Conservation (phyloP, 2,329 filamentous ascomycete genomes). For the Botrytis pseudocinerea region DNA sequence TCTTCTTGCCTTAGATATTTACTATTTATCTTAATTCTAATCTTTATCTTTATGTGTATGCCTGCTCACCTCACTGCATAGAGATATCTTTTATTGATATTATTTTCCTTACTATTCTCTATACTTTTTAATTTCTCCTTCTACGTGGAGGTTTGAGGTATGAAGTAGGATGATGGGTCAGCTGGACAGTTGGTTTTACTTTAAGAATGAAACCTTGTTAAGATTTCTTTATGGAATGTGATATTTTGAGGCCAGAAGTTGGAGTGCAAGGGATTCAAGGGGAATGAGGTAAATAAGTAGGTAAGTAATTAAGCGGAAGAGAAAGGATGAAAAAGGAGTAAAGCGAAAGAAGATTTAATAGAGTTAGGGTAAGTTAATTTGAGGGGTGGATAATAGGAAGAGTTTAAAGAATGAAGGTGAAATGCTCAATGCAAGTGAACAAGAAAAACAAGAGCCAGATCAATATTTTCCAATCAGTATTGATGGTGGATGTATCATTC, state of each 20-base stretch:
- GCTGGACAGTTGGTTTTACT: background rate
- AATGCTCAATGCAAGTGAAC: background rate
- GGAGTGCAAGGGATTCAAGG: background rate
- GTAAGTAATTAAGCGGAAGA: background rate
- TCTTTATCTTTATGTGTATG: no score
- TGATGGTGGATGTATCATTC: background rate
- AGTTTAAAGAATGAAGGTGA: background rate
- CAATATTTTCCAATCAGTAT: background rate
- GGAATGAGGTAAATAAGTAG: fast-evolving
- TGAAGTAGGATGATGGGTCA: background rate
- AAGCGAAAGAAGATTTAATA: background rate
- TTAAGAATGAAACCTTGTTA: background rate
- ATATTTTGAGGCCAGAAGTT: background rate
- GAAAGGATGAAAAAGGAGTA: background rate
- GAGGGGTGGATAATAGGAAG: background rate
- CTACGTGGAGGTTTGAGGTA: background rate
- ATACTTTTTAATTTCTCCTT: background rate
- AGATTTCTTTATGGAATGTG: background rate
- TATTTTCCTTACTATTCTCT: background rate
- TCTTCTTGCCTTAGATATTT: background rate
- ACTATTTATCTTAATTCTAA: no score
- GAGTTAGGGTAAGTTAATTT: background rate
- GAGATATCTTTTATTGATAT: background rate
- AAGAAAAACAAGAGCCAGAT: background rate
- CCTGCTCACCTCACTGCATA: background rate